A percentile compares a stretch with the other conserved stretches of the same genome.
phyloP scores from a whole-genome alignment of 805 yeast genomes.

The Komagataella ulmi region DNA sequence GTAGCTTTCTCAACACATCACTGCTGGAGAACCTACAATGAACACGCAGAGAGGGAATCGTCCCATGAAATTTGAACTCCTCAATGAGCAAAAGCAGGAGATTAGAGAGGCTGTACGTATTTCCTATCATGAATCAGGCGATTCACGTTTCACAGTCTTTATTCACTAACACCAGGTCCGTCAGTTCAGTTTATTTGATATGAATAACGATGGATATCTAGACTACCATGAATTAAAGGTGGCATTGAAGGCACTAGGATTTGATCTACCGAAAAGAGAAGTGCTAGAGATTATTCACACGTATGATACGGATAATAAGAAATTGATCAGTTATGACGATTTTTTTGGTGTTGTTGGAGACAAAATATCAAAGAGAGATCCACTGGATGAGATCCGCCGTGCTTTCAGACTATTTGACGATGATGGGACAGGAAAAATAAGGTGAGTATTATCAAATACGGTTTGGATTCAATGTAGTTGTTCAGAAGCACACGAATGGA shows the following conservation, averaged over 20 bases:
- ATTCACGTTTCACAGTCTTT: background rate
- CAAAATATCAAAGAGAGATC: conserved; percentile 78
- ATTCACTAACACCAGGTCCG: background rate
- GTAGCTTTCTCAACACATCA: background rate
- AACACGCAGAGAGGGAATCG: background rate
- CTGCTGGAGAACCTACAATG: background rate
- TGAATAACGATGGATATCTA: conserved; percentile 79
- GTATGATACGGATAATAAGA: conserved; percentile 66
- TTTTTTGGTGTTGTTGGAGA: conserved; percentile 72
- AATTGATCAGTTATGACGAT: conserved; percentile 65
- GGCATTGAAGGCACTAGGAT: conserved; percentile 88
- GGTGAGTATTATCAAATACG: conserved; percentile 3
- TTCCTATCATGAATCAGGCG: background rate
- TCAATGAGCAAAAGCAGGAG: conserved; percentile 83
- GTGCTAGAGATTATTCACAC: conserved; percentile 67
- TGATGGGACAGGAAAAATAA: conserved; percentile 77
- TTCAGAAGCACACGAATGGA: background rate
- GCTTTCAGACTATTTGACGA: conserved; percentile 87
- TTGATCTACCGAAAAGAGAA: conserved; percentile 65
- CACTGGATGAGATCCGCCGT: conserved; percentile 78
- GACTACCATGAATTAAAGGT: conserved; percentile 92
- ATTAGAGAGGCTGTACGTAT: conserved; percentile 64
- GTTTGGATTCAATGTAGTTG: background rate
- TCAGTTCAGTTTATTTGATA: conserved; percentile 70
- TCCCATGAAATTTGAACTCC: conserved; percentile 47